Conservation (phyloP, 495 filamentous ascomycete genomes). For the Patellaria atrata region DNA sequence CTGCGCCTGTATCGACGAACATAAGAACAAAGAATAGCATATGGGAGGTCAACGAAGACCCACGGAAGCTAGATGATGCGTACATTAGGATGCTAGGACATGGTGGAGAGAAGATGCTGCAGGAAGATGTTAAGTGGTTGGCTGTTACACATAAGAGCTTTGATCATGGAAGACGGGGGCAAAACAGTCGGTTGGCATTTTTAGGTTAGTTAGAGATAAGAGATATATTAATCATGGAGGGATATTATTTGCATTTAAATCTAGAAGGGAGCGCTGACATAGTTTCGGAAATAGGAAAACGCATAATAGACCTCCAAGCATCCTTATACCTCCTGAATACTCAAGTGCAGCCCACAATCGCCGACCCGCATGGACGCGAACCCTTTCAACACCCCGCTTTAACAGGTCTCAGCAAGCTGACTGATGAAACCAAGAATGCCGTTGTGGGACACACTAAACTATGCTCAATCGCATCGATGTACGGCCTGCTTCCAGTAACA, state of each 20-base stretch:
- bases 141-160: constrained; percentile 98
- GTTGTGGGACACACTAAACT: constrained; percentile 45
- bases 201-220: constrained; percentile 61
- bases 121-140: constrained; percentile 90
- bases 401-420: constrained; percentile 55
- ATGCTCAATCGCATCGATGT: constrained; percentile 48
- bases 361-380: constrained; percentile 38
- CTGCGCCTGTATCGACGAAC: constrained; percentile 43
- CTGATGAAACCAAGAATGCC: constrained; percentile 36
- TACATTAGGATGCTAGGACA: constrained; percentile 58
- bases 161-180: constrained; percentile 84
- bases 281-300: constrained; percentile 53
- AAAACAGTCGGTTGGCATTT: constrained; percentile 85
- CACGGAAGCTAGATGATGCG: constrained; percentile 53
- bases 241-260: background rate
- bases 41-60: constrained; percentile 62
- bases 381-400: constrained; percentile 64
- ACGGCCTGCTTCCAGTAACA: constrained; percentile 55
- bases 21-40: constrained; percentile 28
- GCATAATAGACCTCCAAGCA: constrained; percentile 65
- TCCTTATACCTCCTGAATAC: constrained; percentile 53
- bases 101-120: constrained; percentile 54
- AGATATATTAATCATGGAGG: constrained; percentile 3
- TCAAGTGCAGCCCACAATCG: constrained; percentile 16
- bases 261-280: constrained; percentile 5